phyloP scores from a whole-genome alignment of 768 basidiomycete genomes.

The Mycena metata region DNA sequence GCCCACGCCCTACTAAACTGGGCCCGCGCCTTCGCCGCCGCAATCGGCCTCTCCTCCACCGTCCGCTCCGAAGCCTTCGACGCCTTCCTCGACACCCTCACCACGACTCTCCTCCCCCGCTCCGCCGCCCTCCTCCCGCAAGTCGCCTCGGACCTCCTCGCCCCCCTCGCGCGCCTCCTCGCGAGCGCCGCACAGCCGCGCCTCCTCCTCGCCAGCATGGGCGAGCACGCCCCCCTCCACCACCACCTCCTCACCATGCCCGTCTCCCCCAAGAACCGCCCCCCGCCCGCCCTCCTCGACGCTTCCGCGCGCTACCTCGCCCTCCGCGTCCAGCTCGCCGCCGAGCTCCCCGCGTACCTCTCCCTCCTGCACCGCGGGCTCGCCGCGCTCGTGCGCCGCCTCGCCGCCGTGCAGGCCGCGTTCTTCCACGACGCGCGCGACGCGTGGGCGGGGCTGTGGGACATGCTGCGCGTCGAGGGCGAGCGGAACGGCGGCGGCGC shows the following conservation, averaged over 20 bases:
- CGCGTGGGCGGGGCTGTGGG: constrained; percentile 88
- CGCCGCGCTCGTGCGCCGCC: constrained; percentile 60
- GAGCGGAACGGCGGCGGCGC: constrained; percentile 74
- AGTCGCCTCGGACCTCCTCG: constrained; percentile 54
- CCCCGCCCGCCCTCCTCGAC: constrained; percentile 74
- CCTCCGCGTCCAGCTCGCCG: constrained; percentile 76
- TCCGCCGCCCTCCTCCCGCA: constrained; percentile 53
- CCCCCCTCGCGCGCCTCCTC: constrained; percentile 69
- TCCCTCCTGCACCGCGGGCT: constrained; percentile 72
- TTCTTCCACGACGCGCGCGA: constrained; percentile 74
- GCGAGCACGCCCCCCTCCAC: constrained; percentile 80
- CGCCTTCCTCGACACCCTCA: constrained; percentile 74
- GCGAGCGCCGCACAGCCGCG: constrained; percentile 72
- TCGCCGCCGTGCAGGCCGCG: constrained; percentile 68
- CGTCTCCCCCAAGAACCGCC: constrained; percentile 72
- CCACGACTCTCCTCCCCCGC: constrained; percentile 65
- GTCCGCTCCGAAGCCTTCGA: constrained; percentile 73
- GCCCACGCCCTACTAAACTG: constrained; percentile 68
- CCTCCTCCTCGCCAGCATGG: constrained; percentile 78
- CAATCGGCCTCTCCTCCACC: constrained; percentile 70
- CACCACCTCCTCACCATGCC: constrained; percentile 77
- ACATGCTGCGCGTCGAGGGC: constrained; percentile 79
- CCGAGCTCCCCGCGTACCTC: constrained; percentile 79
- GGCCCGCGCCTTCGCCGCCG: constrained; percentile 75
- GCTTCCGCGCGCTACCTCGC: constrained; percentile 85